Evolutionary conservation across 192 early-diverging fungal genomes (phyloP), one percentile per base, ranked within the genome.

Genomic region (Backusella mclennaniae): DNA sequence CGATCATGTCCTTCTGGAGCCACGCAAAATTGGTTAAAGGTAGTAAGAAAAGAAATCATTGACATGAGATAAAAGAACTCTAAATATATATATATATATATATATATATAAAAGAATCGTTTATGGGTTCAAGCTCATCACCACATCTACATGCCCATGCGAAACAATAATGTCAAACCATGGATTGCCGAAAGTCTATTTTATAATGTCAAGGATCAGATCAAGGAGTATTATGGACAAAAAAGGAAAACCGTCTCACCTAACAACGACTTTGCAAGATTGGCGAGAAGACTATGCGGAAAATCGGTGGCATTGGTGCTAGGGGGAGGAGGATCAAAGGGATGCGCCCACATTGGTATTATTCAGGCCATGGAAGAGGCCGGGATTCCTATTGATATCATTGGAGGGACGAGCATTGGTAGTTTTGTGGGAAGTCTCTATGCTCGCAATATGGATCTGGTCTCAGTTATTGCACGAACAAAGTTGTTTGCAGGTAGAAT

Each of bases 101-200:
- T 33, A 33, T 33, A 38, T 39, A 39, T 39, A 11, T 39, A 39
- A 26, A 49, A 84, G 84, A 93, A 90, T 71, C 88, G 96, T 35
- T 74, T 90, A 6, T 99, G 97, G 97, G 90, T 98, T 36, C 96
- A 98, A 77, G 95, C 95, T 0, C 96, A 99, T 83, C 97, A 99
- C 79, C 98, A 99, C 81, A 91, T 98, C 19, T 89, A 89, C 67
- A 95, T 95, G 93, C 85, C 91, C 33, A 49, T 87, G 79, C 81
- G 71, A 35, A 59, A 79, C 15, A 74, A 76, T 23, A 56, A 71
- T 76, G 67, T 76, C 69, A 81, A 63, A 31, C 76, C 75, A 6
- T 80, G 76, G 73, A 36, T 89, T 19, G 72, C 83, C 17, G 80
- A 81, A 46, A 63, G 81, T 3, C 73, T 85, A 14, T 84, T 94